These are phyloP conservation scores for Candida glucosophila DNA, from an alignment of 1,139 yeast species.

Conservation along the genomic window DNA sequence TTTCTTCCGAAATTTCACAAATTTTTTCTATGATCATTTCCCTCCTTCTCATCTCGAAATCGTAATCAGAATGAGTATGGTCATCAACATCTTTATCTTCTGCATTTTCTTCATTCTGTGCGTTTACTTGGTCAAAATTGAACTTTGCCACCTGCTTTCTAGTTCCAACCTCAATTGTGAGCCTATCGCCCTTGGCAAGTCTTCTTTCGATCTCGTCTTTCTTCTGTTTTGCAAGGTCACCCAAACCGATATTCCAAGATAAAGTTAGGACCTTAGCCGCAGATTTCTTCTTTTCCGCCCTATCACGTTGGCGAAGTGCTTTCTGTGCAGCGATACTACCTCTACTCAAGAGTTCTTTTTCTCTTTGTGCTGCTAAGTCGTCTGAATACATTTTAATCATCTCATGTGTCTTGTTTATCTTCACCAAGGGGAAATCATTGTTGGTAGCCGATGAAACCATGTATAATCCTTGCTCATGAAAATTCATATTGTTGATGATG, in stretches of 20 bases:
- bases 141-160: no score
- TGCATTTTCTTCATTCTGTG: conserved; percentile 8
- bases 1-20: conserved; percentile 19
- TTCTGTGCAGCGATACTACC: conserved; percentile 28
- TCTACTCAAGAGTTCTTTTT: conserved; percentile 21
- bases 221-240: conserved; percentile 34
- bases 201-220: conserved; percentile 23
- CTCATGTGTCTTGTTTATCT: conserved; percentile 16
- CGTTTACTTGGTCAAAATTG: no score
- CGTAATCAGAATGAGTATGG: conserved; percentile 15
- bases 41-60: conserved; percentile 24
- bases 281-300: conserved; percentile 27
- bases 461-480: conserved; percentile 21
- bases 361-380: conserved; percentile 23
- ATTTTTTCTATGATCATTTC: conserved; percentile 20
- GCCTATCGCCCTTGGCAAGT: conserved; percentile 26
- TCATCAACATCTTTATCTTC: no score
- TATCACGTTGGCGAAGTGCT: conserved; percentile 20
- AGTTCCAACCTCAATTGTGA: conserved; percentile 20
- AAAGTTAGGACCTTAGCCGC: conserved; percentile 26
- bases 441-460: conserved; percentile 15
- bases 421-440: conserved; percentile 20
- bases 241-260: conserved; percentile 31
- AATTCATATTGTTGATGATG: conserved; percentile 22
- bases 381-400: conserved; percentile 28